Conservation (phyloP, 176 grass and related monocot species). For the Zoysia japonica region DNA sequence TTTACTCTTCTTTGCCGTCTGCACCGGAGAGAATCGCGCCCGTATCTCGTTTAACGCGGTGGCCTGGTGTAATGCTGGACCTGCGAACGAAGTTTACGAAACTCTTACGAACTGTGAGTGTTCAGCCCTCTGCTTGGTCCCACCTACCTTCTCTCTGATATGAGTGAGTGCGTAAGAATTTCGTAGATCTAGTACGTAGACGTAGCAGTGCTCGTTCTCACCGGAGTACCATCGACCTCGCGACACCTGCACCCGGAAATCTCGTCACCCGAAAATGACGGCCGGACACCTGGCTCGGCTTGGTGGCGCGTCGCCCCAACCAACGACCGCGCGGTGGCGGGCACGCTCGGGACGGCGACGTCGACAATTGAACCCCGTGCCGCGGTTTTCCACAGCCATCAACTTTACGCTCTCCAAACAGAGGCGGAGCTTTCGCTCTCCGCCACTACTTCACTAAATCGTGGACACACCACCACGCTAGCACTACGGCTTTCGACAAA, state of each 20-base stretch:
- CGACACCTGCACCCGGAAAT: neutral
- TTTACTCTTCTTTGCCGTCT: neutral
- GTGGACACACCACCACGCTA: neutral
- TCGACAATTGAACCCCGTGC: neutral
- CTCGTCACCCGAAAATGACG: neutral
- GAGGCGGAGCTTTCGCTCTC: neutral
- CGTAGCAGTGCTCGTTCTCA: too few species aligned
- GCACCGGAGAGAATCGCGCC: neutral
- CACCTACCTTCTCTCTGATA: too few species aligned
- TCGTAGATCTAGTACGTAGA: too few species aligned
- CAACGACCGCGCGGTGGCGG: neutral
- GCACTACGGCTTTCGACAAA: neutral
- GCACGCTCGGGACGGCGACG: constrained; percentile 12
- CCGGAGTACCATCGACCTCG: neutral
- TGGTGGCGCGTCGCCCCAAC: constrained; percentile 18
- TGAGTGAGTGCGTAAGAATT: too few species aligned
- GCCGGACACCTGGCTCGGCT: constrained; percentile 26
- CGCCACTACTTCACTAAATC: neutral
- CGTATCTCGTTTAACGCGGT: neutral
- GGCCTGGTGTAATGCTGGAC: too few species aligned
- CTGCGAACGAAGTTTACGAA: too few species aligned
- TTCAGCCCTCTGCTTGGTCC: too few species aligned
- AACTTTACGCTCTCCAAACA: neutral
- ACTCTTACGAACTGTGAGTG: too few species aligned
- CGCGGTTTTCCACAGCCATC: neutral